Evolutionary conservation across 768 basidiomycete species (phyloP).

Genomic region (Dacryopinax primogenitus): DNA sequence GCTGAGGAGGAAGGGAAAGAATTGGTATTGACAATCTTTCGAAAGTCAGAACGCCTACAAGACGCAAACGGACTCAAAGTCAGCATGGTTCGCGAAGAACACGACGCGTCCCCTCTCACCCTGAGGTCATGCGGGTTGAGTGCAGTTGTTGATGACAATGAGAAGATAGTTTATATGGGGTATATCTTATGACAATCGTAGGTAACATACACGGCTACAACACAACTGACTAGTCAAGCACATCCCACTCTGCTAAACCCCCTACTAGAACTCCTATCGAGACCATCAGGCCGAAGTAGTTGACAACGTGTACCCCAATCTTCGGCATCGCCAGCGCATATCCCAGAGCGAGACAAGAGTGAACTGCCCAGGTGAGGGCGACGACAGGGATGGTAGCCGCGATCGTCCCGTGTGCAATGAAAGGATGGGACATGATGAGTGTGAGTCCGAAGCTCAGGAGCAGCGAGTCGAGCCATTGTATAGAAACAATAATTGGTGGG

Average conservation of each 20-base stretch:
- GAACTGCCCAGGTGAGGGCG: slow-evolving; percentile 36
- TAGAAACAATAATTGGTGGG: slow-evolving; percentile 62
- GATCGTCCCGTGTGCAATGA: slow-evolving; percentile 11
- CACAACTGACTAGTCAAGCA: no score
- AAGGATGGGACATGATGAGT: slow-evolving; percentile 31
- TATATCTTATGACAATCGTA: no score
- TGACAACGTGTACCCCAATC: slow-evolving; percentile 63
- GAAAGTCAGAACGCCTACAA: not conserved
- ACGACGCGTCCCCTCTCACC: not conserved
- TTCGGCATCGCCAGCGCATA: slow-evolving; percentile 60
- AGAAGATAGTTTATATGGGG: no score
- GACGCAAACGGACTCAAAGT: not conserved
- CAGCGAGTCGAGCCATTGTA: slow-evolving; percentile 64
- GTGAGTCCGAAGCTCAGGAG: slow-evolving; percentile 56
- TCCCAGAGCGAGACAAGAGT: slow-evolving; percentile 45
- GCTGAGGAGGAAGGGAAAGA: not conserved
- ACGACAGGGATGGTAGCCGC: slow-evolving; percentile 29
- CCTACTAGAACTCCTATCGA: slow-evolving; percentile 58
- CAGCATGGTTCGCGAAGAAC: not conserved
- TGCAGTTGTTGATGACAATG: no score
- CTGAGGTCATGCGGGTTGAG: not conserved
- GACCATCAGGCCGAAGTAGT: slow-evolving; percentile 54
- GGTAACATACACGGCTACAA: no score
- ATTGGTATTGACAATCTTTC: not conserved
- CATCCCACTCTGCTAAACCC: slow-evolving; percentile 62